These are phyloP conservation scores for Hypomontagnella submonticulosa DNA, from an alignment of 495 filamentous ascomycete species.

Conservation along the genomic window DNA sequence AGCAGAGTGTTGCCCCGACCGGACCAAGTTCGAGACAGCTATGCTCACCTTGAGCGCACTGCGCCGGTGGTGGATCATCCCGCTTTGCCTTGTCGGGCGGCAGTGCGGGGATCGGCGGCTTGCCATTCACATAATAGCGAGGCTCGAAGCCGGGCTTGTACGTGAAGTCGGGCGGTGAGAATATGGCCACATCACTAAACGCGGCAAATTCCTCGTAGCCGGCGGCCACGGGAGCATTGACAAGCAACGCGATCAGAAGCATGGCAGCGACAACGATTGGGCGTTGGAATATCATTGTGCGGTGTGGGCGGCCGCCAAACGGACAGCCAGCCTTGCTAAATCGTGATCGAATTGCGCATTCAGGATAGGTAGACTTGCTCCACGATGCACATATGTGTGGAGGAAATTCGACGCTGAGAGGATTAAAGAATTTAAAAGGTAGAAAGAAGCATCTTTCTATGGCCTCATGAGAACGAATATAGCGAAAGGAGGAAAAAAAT, in stretches of 20 bases:
- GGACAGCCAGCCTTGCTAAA: slow-evolving; percentile 30
- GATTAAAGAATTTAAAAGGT: background rate
- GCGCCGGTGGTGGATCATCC: slow-evolving; percentile 6
- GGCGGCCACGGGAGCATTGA: slow-evolving; percentile 8
- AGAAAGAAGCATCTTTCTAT: background rate
- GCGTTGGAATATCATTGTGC: slow-evolving; percentile 27
- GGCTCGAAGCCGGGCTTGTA: slow-evolving; percentile 37
- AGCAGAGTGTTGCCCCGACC: slow-evolving; percentile 31
- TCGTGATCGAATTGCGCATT: slow-evolving; percentile 25
- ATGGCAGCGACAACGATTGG: background rate
- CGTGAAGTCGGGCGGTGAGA: background rate
- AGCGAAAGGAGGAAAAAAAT: slow-evolving; percentile 1
- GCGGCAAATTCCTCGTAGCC: slow-evolving; percentile 13
- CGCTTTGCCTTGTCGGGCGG: slow-evolving; percentile 23
- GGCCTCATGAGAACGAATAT: background rate
- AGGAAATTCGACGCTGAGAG: slow-evolving; percentile 3
- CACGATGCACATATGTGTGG: background rate
- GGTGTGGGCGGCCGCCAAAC: slow-evolving; percentile 19
- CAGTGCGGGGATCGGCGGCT: slow-evolving; percentile 35
- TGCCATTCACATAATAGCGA: slow-evolving; percentile 34
- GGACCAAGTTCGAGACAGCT: slow-evolving; percentile 39
- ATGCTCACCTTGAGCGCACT: slow-evolving; percentile 11
- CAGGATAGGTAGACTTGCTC: slow-evolving; percentile 8
- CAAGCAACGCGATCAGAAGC: slow-evolving; percentile 20
- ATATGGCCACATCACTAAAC: slow-evolving; percentile 30